A percentile compares a stretch with the other conserved stretches of the same genome.
Evolutionary conservation across 371 early-diverging fungal species (phyloP).

Genomic region (Mucor racemosus): DNA sequence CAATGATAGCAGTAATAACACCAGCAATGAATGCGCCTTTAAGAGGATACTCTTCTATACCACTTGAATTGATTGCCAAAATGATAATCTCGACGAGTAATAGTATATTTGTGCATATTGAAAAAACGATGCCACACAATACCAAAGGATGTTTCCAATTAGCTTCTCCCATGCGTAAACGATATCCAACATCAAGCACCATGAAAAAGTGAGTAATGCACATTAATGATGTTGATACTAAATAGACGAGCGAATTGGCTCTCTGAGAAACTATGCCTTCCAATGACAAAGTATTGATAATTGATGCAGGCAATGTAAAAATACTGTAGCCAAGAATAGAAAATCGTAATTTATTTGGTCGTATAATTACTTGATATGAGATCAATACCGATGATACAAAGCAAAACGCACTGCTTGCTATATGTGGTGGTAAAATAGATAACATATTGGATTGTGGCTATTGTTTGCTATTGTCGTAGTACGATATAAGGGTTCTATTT

Average conservation of each 20-base stretch:
- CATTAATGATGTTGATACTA: conserved; percentile 18
- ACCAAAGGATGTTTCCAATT: conserved; percentile 22
- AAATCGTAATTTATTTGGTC: conserved; percentile 23
- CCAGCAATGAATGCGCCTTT: conserved; percentile 13
- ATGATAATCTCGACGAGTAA: conserved; percentile 13
- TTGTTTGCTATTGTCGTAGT: not conserved
- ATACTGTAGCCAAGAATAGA: conserved; percentile 22
- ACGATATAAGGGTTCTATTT: not conserved
- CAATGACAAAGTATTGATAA: conserved; percentile 13
- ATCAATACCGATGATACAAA: conserved; percentile 15
- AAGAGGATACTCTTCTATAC: not conserved
- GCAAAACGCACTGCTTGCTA: conserved; percentile 7
- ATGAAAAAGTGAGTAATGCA: conserved; percentile 19
- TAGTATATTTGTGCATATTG: not conserved
- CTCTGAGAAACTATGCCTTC: conserved; percentile 6
- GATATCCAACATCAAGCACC: conserved; percentile 21
- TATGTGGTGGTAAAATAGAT: not conserved
- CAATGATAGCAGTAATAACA: conserved; percentile 12
- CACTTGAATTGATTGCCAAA: conserved; percentile 1
- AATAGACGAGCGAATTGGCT: conserved; percentile 13
- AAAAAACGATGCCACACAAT: conserved; percentile 11
- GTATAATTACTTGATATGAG: conserved; percentile 13
- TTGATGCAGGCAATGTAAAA: conserved; percentile 19
- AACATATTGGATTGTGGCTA: not conserved
- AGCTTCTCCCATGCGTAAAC: conserved; percentile 8